Conservation (phyloP, 2,329 filamentous ascomycete species). For the Aurifilum marmelostoma region DNA sequence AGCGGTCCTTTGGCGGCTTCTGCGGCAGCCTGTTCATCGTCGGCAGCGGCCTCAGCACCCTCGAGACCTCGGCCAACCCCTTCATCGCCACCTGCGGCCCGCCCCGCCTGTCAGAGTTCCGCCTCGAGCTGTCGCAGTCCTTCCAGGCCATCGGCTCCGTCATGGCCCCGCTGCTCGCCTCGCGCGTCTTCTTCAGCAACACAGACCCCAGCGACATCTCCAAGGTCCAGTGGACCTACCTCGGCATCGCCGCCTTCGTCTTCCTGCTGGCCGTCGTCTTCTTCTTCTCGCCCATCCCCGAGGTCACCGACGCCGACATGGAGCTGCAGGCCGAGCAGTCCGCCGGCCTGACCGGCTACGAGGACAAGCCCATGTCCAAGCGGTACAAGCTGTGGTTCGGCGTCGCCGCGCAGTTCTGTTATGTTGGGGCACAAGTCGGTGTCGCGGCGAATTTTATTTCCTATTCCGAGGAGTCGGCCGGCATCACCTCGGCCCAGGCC, state of each 20-base stretch:
- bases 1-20: slow-evolving; percentile 71
- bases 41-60: slow-evolving; percentile 69
- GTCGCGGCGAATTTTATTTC: slow-evolving; percentile 72
- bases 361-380: slow-evolving; percentile 65
- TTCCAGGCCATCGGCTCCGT: slow-evolving; percentile 75
- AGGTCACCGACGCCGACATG: slow-evolving; percentile 72
- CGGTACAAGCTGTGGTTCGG: slow-evolving; percentile 76
- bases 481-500: slow-evolving; percentile 53
- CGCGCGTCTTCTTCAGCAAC: slow-evolving; percentile 70
- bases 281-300: slow-evolving; percentile 67
- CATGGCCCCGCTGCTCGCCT: slow-evolving; percentile 70
- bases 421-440: slow-evolving; percentile 70
- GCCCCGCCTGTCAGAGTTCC: slow-evolving; percentile 69
- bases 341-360: slow-evolving; percentile 49
- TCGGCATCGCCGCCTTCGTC: slow-evolving; percentile 72
- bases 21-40: slow-evolving; percentile 72
- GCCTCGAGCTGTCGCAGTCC: slow-evolving; percentile 74
- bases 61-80: slow-evolving; percentile 76
- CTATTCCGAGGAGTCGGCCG: slow-evolving; percentile 62
- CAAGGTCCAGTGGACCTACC: slow-evolving; percentile 75
- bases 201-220: slow-evolving; percentile 58
- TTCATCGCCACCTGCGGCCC: slow-evolving; percentile 62
- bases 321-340: slow-evolving; percentile 57
- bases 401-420: slow-evolving; percentile 74
- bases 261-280: slow-evolving; percentile 66